These are phyloP conservation scores for Kodamaea kaohsiungensis DNA, from an alignment of 805 yeast genomes.

Conservation along the genomic window DNA sequence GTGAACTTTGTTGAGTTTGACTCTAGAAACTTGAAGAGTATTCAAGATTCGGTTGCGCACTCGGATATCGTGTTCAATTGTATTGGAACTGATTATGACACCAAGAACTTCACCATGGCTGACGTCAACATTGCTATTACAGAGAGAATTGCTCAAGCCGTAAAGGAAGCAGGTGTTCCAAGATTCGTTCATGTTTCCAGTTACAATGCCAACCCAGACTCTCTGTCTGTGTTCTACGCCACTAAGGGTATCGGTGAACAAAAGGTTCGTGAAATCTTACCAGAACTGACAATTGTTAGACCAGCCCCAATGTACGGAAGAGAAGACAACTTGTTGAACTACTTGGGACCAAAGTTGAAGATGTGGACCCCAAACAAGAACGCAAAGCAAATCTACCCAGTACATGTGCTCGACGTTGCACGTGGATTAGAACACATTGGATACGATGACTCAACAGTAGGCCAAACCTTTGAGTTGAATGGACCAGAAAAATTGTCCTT, in stretches of 20 bases:
- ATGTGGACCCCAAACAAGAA: constrained; percentile 68
- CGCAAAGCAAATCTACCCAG: constrained; percentile 65
- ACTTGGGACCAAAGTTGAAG: constrained; percentile 53
- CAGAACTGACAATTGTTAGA: constrained; percentile 81
- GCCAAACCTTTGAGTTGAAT: constrained; percentile 70
- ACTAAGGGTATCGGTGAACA: constrained; percentile 81
- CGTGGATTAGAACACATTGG: constrained; percentile 76
- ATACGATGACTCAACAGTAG: constrained; percentile 77
- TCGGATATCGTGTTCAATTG: constrained; percentile 83
- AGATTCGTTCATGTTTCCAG: constrained; percentile 78
- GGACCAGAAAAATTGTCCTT: constrained; percentile 69
- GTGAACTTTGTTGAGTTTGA: constrained; percentile 83
- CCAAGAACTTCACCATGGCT: constrained; percentile 80
- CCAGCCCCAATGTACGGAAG: constrained; percentile 81
- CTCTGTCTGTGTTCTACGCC: constrained; percentile 70
- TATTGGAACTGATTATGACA: constrained; percentile 72
- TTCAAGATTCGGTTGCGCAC: constrained; percentile 74
- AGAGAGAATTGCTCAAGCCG: constrained; percentile 73
- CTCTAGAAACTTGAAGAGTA: constrained; percentile 70
- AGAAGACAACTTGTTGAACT: constrained; percentile 68
- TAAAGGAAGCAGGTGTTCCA: constrained; percentile 68
- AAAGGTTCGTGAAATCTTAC: constrained; percentile 63
- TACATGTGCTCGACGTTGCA: constrained; percentile 78
- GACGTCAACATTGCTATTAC: constrained; percentile 82
- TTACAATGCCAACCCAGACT: constrained; percentile 69